Evolutionary conservation across 768 basidiomycete genomes (phyloP).

Genomic region (Cystofilobasidium macerans): DNA sequence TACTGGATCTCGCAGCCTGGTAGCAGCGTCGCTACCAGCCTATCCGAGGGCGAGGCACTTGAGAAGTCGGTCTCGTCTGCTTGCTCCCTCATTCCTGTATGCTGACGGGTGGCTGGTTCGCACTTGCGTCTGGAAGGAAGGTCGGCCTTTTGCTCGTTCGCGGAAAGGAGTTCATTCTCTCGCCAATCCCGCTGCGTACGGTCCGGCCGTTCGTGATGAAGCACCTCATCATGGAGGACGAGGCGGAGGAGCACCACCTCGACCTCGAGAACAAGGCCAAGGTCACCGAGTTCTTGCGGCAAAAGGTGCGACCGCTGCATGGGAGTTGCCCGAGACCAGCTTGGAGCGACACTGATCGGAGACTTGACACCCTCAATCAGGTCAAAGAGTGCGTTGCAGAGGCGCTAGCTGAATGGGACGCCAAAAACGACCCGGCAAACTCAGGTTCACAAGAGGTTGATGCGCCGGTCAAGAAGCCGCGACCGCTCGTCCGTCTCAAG

Average conservation of each 20-base stretch:
- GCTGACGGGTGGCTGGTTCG: conserved; percentile 5
- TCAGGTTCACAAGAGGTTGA: background rate
- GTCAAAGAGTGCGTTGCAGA: conserved; percentile 21
- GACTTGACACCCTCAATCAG: background rate
- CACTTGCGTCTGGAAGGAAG: conserved; percentile 48
- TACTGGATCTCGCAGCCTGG: conserved; percentile 93
- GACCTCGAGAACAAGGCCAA: conserved; percentile 63
- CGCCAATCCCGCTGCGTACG: conserved; percentile 74
- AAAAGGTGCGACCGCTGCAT: conserved; percentile 44
- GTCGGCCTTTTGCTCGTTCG: conserved; percentile 81
- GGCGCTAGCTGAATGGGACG: conserved; percentile 19
- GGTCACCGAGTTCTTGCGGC: conserved; percentile 68
- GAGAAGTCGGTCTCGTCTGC: conserved; percentile 69
- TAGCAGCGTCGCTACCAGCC: conserved; percentile 82
- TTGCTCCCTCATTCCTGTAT: background rate
- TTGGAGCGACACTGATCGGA: background rate
- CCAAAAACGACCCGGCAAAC: background rate
- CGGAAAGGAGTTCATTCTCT: conserved; percentile 73
- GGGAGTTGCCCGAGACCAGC: too few relatives aligned
- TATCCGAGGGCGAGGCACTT: conserved; percentile 83
- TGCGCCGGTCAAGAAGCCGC: background rate
- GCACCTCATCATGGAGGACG: conserved; percentile 62
- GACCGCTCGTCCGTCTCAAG: conserved; percentile 23
- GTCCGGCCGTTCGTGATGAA: conserved; percentile 91
- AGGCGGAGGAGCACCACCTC: conserved; percentile 57